Percentiles rank a stretch among this genome's conserved stretches.
Evolutionary conservation across 73 alveolate species (phyloP).

Genomic region (Durusdinium trenchii): DNA sequence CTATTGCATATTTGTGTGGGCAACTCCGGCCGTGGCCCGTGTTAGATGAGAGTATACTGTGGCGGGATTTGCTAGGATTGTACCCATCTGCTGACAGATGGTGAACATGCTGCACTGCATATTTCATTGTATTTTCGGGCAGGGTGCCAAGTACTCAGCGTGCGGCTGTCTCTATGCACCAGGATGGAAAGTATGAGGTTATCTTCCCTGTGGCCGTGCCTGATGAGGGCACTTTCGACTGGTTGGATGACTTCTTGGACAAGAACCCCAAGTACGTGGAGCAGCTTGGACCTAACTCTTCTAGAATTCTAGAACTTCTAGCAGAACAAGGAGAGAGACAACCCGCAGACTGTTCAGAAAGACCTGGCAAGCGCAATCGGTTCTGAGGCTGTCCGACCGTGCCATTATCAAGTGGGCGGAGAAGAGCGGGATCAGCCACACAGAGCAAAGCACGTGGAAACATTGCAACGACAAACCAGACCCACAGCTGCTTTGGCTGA

Average conservation of each 20-base stretch:
- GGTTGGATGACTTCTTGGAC: constrained; percentile 88
- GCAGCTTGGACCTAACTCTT: background rate
- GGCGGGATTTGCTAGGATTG: too few species aligned
- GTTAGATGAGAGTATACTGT: too few species aligned
- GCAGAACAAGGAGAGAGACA: background rate
- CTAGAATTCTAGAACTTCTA: background rate
- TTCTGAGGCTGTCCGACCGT: constrained; percentile 72
- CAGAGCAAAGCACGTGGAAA: constrained; percentile 24
- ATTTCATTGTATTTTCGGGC: too few species aligned
- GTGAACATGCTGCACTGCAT: too few species aligned
- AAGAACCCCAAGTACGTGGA: constrained; percentile 92
- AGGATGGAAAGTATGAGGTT: constrained; percentile 93
- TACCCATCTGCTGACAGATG: too few species aligned
- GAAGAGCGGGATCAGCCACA: constrained; percentile 72
- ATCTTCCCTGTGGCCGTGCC: constrained; percentile 84
- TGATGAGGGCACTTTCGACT: constrained; percentile 94
- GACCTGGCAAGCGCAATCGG: background rate
- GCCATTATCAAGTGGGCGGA: constrained; percentile 94
- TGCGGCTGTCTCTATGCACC: background rate
- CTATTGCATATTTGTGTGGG: too few species aligned
- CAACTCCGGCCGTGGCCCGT: too few species aligned
- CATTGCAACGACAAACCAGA: constrained; percentile 82
- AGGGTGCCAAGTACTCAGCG: too few species aligned
- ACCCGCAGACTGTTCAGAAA: background rate
- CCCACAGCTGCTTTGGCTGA: constrained; percentile 32